Base-by-base conservation (phyloP, 768 basidiomycete genomes). In the Phaffia tasmanica region DNA sequence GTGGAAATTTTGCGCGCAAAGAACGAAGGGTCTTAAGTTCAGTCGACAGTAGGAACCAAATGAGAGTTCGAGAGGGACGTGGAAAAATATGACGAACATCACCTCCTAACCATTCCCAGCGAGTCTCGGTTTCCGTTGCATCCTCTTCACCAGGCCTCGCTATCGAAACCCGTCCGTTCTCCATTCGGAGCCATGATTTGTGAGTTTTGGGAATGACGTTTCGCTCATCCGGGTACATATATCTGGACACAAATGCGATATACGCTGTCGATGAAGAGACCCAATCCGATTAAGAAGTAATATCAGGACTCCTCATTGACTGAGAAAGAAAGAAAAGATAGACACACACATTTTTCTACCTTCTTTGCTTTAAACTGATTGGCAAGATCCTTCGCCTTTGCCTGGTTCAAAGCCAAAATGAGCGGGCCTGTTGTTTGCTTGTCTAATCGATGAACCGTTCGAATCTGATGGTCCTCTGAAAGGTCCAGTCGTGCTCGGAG, bases 371-470 rank as follows among this genome's bases (percentile, higher is more conserved):
- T 16, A 16, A 67, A 67, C 32, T 62, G 60, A 0, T 27, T 25
- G 7, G 47, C 42, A 14, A 67, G 30, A n/a, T 67, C 66, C 61
- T n/a, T 51, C 15, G 66, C 66, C 42, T 63, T 62, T 29, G 11
- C 9, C 29, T 27, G 46, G 0, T 50, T 62, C 21, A 55, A 42
- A 4, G 66, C 66, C 18, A 67, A 32, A 6, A 67, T 21, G 6
- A 67, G 30, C 0, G 66, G 66, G 0, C 66, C 66, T 18, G 60
- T 61, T 2, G 60, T 61, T 30, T 60, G 42, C 42, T 67, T 67
- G 61, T 67, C 66, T 30, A 67, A 62, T 8, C 66, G 60, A 32
- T 67, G 66, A 19, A 67, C 47, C 15, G 46, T 35, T 3, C 60
- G 66, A 3, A 67, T 67, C n/a, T 30, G 29, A 8, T 63, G 47